Evolutionary conservation across 257 asterid species (phyloP).

Genomic region (Przewalskia tangutica): DNA sequence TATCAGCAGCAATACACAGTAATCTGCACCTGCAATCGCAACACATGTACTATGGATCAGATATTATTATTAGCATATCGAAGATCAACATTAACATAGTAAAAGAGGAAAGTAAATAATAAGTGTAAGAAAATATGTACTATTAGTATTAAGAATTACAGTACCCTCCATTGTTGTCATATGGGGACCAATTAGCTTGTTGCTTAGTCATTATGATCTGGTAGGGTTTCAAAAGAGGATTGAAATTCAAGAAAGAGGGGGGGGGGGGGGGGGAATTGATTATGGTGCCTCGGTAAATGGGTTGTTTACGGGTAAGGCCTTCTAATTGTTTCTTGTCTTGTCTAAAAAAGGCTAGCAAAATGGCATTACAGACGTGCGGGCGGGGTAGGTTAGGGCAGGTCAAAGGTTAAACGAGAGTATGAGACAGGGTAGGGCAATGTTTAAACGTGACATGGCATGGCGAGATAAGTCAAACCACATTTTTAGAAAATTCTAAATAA

Average conservation of each 20-base stretch:
- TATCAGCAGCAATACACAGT: conserved; percentile 92
- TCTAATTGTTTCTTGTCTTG: not conserved
- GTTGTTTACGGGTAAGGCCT: not conserved
- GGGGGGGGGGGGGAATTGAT: not conserved
- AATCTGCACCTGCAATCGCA: conserved; percentile 85
- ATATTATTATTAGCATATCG: not conserved
- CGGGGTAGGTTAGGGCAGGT: no score
- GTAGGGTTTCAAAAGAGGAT: not conserved
- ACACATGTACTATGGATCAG: conserved; percentile 27
- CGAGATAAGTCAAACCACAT: no score
- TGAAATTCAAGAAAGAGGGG: not conserved
- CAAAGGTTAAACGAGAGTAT: no score
- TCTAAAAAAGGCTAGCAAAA: not conserved
- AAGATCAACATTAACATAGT: not conserved
- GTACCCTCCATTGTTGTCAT: conserved; percentile 97
- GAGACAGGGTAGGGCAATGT: no score
- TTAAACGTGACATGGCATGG: no score
- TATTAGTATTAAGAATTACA: not conserved
- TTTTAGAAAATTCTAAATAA: no score
- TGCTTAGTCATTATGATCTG: conserved; percentile 52
- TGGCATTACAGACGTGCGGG: no score
- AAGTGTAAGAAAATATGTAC: not conserved
- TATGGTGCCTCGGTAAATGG: not conserved
- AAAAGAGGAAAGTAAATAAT: not conserved
- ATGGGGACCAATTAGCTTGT: conserved; percentile 85